Percentiles rank a stretch among this genome's conserved stretches.
phyloP scores from a whole-genome alignment of 2,329 filamentous ascomycete species.

The Aspergillaceae sp. region DNA sequence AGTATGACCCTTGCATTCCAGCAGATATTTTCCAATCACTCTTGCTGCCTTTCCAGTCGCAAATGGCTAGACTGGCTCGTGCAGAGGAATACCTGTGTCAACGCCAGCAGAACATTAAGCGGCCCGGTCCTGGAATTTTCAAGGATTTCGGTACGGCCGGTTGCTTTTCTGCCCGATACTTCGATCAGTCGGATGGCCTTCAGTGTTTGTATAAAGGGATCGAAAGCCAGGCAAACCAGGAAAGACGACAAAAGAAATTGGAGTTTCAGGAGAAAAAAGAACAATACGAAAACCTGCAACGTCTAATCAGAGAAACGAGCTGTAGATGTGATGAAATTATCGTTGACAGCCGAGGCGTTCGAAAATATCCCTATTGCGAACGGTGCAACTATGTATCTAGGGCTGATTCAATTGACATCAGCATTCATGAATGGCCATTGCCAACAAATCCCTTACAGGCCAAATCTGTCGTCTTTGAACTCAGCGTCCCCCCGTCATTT shows the following conservation, averaged over 20 bases:
- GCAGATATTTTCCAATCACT: conserved; percentile 35
- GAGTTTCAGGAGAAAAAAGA: not conserved
- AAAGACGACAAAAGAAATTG: not conserved
- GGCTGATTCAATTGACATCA: conserved; percentile 36
- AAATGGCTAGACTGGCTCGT: conserved; percentile 6
- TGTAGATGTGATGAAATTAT: no score
- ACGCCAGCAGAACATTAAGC: conserved; percentile 24
- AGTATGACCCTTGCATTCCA: conserved; percentile 42
- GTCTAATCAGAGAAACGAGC: no score
- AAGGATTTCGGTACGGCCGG: not conserved
- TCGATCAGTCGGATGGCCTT: conserved; percentile 31
- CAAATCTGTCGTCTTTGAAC: conserved; percentile 45
- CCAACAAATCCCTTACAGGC: conserved; percentile 21
- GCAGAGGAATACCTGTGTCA: conserved; percentile 7
- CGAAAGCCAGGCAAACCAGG: not conserved
- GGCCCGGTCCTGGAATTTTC: conserved; percentile 5
- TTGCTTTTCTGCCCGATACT: conserved; percentile 41
- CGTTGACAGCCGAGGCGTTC: not conserved
- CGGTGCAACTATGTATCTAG: conserved; percentile 25
- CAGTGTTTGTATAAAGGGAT: conserved; percentile 18
- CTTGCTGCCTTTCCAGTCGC: conserved; percentile 32
- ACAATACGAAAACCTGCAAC: no score
- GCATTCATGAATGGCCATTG: conserved; percentile 48
- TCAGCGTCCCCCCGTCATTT: conserved; percentile 35
- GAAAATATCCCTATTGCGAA: conserved; percentile 9